Conservation (phyloP, 2,329 filamentous ascomycete species). For the Cladosporium sp. region DNA sequence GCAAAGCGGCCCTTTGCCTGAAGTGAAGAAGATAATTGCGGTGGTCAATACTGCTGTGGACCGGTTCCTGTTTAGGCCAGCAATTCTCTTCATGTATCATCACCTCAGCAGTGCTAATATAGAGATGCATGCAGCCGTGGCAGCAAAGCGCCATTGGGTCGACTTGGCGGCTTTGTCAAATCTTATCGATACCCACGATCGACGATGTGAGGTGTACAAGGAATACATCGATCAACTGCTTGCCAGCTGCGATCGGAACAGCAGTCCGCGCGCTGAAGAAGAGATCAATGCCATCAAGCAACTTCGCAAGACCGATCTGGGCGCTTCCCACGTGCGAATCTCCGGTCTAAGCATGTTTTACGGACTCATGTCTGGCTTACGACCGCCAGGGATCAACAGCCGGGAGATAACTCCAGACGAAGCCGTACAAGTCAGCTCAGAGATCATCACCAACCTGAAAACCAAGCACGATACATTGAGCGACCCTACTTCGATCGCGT, state of each 20-base stretch:
- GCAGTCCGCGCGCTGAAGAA: background rate
- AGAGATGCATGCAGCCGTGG: conserved; percentile 9
- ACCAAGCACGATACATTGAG: conserved; percentile 4
- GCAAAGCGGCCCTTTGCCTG: background rate
- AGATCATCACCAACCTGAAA: conserved; percentile 16
- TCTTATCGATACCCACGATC: conserved; percentile 4
- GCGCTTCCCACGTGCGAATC: conserved; percentile 20
- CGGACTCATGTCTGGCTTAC: conserved; percentile 20
- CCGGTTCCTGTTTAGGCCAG: background rate
- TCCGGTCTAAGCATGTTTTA: conserved; percentile 22
- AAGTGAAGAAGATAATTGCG: background rate
- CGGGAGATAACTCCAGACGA: conserved; percentile 17
- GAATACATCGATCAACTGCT: conserved; percentile 1
- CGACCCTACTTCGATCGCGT: conserved; percentile 9
- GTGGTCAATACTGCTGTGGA: conserved; percentile 9
- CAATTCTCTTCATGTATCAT: conserved; percentile 10
- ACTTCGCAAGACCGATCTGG: conserved; percentile 17
- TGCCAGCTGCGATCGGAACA: background rate
- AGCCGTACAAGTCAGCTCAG: conserved; percentile 20
- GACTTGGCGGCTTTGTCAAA: background rate
- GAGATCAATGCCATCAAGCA: conserved; percentile 20
- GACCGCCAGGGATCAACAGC: background rate
- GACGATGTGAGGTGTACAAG: background rate
- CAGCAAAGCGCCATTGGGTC: conserved; percentile 7
- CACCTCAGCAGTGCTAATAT: conserved; percentile 17